phyloP scores from a whole-genome alignment of 2,329 filamentous ascomycete genomes.

The Beauveria asiatica region DNA sequence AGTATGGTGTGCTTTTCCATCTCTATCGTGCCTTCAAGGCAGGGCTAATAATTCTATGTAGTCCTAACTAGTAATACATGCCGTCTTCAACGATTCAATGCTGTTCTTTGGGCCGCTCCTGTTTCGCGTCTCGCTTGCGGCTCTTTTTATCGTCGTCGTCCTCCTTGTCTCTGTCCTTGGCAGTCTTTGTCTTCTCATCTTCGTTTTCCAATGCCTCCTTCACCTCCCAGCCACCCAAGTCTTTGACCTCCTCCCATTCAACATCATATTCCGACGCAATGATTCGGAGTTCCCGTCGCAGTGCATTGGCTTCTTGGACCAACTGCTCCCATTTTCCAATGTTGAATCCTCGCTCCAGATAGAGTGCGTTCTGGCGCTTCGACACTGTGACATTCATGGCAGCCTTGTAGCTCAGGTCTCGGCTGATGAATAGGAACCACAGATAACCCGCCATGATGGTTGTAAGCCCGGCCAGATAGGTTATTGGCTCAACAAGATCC shows the following conservation, averaged over 20 bases:
- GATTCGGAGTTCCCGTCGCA: slow-evolving; percentile 70
- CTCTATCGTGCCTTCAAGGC: neutral
- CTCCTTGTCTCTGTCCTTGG: slow-evolving; percentile 31
- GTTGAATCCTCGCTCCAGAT: slow-evolving; percentile 69
- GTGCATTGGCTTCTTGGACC: slow-evolving; percentile 68
- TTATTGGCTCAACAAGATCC: slow-evolving; percentile 87
- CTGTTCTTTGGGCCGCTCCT: slow-evolving; percentile 14
- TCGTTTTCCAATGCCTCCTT: slow-evolving; percentile 49
- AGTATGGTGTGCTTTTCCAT: neutral
- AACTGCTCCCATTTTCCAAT: slow-evolving; percentile 66
- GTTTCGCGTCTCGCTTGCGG: slow-evolving; percentile 22
- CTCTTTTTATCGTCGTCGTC: slow-evolving; percentile 29
- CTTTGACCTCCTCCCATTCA: slow-evolving; percentile 72
- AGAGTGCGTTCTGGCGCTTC: slow-evolving; percentile 66
- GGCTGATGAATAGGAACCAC: slow-evolving; percentile 90
- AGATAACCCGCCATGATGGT: slow-evolving; percentile 85
- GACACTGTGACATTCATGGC: slow-evolving; percentile 83
- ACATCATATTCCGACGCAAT: slow-evolving; percentile 84
- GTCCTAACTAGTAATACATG: slow-evolving; percentile 1
- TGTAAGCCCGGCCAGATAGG: slow-evolving; percentile 77
- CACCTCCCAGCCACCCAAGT: slow-evolving; percentile 62
- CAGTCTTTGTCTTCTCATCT: slow-evolving; percentile 28
- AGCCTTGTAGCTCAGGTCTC: slow-evolving; percentile 77
- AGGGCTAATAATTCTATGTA: neutral
- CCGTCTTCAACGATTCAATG: neutral